Base-by-base conservation (phyloP, 345 rosid species). In the Ailanthus altissimus region DNA sequence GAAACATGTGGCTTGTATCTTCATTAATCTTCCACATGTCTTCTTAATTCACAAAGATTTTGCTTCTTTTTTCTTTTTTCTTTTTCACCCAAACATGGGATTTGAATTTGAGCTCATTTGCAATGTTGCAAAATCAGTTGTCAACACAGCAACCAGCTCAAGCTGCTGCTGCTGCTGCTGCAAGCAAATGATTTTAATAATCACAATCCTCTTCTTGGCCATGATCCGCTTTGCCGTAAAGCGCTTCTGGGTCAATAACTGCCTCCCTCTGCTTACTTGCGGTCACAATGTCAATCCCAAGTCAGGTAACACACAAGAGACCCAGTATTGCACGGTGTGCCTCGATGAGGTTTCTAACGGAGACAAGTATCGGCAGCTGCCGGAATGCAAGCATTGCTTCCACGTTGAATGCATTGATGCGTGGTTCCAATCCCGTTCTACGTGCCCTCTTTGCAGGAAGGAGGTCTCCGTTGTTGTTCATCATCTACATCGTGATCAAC, bases 321-420 rank as follows among this genome's bases (percentile, higher is more conserved):
- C 12, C 13, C 49, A 62, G 3, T 64, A 32, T 21, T 86, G 91
- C 54, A 81, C 88, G 1, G 87, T 88, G 50, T 88, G 91, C 61
- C 79, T 88, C 15, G 79, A 81, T 4, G 89, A 82, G 62, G 78
- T 84, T 11, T 58, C 12, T 0, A 77, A 78, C 5, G 88, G 84
- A 0, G 88, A 87, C 46, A 85, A 84, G 68, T 72, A 70, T 23
- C 77, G 89, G 73, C 21, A 77, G 81, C 57, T 89, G 59, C 89
- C 89, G 0, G 75, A 78, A 74, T 89, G 92, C 81, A 82, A 79
- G 70, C 92, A 89, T 54, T 88, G 87, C 15, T 89, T 86, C 74
- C 92, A 89, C 46, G 80, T 82, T 4, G 85, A 81, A 5, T 89
- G 92, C 77, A 89, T 89, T 47, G 90, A 86, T 77, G 82, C 80